Evolutionary conservation across 2,329 filamentous ascomycete species (phyloP).

Genomic region (Pseudogymnoascus verrucosus): DNA sequence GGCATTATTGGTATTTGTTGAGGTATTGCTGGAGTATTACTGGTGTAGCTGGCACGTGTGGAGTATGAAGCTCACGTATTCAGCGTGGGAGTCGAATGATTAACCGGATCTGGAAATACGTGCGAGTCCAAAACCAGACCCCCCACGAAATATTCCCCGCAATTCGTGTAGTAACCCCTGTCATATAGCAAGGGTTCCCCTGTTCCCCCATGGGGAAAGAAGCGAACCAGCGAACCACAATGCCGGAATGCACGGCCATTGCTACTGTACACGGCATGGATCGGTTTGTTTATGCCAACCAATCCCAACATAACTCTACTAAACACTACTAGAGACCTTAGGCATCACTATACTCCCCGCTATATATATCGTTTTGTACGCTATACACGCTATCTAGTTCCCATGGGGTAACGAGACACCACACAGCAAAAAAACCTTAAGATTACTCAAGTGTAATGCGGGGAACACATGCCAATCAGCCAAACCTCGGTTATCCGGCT

Average conservation of each 20-base stretch:
- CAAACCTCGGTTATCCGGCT: neutral
- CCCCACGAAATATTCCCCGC: neutral
- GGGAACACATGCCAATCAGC: neutral
- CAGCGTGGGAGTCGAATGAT: neutral
- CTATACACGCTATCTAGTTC: neutral
- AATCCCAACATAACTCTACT: neutral
- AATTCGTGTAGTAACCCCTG: neutral
- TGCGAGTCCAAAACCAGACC: neutral
- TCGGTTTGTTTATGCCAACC: neutral
- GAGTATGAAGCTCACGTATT: neutral
- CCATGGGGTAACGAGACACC: neutral
- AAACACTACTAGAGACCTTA: neutral
- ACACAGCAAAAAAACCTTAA: neutral
- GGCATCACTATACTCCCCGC: neutral
- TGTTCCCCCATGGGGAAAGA: neutral
- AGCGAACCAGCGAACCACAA: neutral
- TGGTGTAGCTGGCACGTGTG: neutral
- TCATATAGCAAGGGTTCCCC: neutral
- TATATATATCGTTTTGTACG: neutral
- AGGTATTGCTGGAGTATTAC: neutral
- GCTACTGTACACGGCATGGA: neutral
- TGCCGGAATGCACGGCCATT: neutral
- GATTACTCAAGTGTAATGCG: too few relatives aligned
- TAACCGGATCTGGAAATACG: neutral
- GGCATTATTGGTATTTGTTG: neutral